Evolutionary conservation across 495 filamentous ascomycete species (phyloP).

Genomic region (Neurospora sublineolata): DNA sequence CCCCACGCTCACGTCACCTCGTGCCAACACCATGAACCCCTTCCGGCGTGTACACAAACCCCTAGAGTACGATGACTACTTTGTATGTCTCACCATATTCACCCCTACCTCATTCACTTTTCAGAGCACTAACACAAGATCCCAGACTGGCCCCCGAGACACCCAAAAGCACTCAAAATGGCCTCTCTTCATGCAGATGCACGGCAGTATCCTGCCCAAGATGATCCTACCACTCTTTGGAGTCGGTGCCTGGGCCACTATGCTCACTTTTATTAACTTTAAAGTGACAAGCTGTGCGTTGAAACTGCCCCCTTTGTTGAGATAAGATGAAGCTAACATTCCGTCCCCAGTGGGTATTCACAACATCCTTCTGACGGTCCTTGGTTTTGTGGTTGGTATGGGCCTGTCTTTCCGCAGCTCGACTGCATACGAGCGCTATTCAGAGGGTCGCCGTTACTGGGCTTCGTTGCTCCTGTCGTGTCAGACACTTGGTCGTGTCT

Average conservation of each 20-base stretch:
- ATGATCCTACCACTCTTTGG: slow-evolving; percentile 64
- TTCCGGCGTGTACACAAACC: slow-evolving; percentile 34
- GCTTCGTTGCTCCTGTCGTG: slow-evolving; percentile 57
- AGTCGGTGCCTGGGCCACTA: slow-evolving; percentile 57
- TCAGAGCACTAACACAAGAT: neutral
- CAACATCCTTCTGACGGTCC: slow-evolving; percentile 65
- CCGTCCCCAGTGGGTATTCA: slow-evolving; percentile 42
- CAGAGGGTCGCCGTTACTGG: slow-evolving; percentile 70
- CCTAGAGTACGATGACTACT: slow-evolving; percentile 42
- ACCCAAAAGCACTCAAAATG: slow-evolving; percentile 69
- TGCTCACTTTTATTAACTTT: slow-evolving; percentile 47
- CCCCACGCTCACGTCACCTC: slow-evolving; percentile 23
- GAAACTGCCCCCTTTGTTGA: slow-evolving; percentile 1
- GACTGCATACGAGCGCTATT: slow-evolving; percentile 76
- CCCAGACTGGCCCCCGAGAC: slow-evolving; percentile 52
- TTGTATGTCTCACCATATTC: slow-evolving; percentile 27
- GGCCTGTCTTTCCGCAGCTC: slow-evolving; percentile 73
- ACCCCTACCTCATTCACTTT: neutral
- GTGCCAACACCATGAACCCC: slow-evolving; percentile 28
- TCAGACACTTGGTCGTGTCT: slow-evolving; percentile 62
- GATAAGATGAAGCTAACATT: neutral
- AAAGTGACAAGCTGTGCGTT: slow-evolving; percentile 35
- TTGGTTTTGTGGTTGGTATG: slow-evolving; percentile 83
- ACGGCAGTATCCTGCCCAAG: slow-evolving; percentile 69
- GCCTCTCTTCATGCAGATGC: slow-evolving; percentile 67